These are phyloP conservation scores for Cardamine chenopodiifolia DNA, from an alignment of 345 rosid genomes.

Conservation along the genomic window DNA sequence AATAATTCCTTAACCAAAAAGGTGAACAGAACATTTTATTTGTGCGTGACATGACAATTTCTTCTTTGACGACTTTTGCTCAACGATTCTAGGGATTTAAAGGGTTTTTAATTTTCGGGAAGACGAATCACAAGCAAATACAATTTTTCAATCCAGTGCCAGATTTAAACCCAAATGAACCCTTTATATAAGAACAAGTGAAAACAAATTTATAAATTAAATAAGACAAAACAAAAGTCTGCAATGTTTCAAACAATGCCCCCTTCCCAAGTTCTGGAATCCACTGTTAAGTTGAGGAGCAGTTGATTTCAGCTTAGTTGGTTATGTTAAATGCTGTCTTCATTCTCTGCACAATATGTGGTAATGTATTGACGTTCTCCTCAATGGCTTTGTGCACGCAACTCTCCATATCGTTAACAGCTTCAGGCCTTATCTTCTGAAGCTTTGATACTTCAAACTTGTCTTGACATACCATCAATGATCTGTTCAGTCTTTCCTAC, in stretches of 20 bases:
- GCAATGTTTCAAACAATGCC: too few relatives aligned
- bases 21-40: background rate
- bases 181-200: background rate
- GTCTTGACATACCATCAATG: slow-evolving; percentile 91
- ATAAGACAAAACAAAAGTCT: background rate
- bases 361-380: slow-evolving; percentile 66
- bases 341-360: slow-evolving; percentile 69
- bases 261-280: background rate
- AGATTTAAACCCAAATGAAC: background rate
- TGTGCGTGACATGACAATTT: background rate
- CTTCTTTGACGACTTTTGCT: too few relatives aligned
- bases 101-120: background rate
- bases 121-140: background rate
- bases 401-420: slow-evolving; percentile 61
- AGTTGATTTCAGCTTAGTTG: slow-evolving; percentile 23
- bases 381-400: slow-evolving; percentile 76
- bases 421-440: slow-evolving; percentile 57
- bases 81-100: background rate
- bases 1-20: background rate
- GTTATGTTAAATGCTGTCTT: slow-evolving; percentile 54
- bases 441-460: slow-evolving; percentile 76
- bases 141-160: background rate
- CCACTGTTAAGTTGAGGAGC: background rate
- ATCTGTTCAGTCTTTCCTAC: slow-evolving; percentile 82
- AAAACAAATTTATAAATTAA: background rate